Conservation (phyloP, 75 land plant species). For the Pinus tabuliformis region DNA sequence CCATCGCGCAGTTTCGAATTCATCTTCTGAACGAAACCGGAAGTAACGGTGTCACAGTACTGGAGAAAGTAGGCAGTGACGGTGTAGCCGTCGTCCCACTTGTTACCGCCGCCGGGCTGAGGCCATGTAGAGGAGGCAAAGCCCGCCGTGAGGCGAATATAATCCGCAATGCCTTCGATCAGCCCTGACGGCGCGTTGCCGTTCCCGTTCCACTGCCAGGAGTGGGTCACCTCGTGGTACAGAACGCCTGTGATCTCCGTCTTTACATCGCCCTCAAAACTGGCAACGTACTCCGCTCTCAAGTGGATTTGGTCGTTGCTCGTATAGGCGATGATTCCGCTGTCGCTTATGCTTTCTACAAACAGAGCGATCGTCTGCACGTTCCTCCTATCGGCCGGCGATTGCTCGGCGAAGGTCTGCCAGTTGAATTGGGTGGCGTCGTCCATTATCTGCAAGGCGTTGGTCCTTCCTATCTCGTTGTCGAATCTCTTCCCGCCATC, state of each 20-base stretch:
- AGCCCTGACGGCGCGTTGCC: slow-evolving; percentile 29
- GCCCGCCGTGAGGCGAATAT: slow-evolving; percentile 42
- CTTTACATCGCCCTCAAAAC: slow-evolving; percentile 19
- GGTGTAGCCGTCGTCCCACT: slow-evolving; percentile 72
- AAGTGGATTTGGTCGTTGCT: slow-evolving; percentile 30
- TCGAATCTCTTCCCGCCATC: slow-evolving; percentile 26
- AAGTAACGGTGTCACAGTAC: slow-evolving; percentile 41
- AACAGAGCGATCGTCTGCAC: slow-evolving; percentile 12
- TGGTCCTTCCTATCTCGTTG: slow-evolving; percentile 16
- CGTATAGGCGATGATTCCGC: slow-evolving; percentile 41
- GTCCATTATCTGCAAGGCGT: slow-evolving; percentile 13
- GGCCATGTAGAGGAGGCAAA: slow-evolving; percentile 46
- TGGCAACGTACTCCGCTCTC: neutral
- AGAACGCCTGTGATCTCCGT: slow-evolving; percentile 54
- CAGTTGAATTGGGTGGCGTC: slow-evolving; percentile 24
- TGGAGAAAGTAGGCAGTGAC: slow-evolving; percentile 69
- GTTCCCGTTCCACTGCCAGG: slow-evolving; percentile 77
- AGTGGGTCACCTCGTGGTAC: slow-evolving; percentile 67
- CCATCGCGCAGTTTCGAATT: slow-evolving; percentile 58
- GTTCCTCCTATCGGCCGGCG: slow-evolving; percentile 19
- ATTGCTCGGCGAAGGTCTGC: slow-evolving; percentile 19
- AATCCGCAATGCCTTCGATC: slow-evolving; percentile 68
- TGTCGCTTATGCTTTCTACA: slow-evolving; percentile 21
- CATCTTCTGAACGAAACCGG: slow-evolving; percentile 65
- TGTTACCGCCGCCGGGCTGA: slow-evolving; percentile 45